Evolutionary conservation across 1,284 basidiomycete species (phyloP).

Genomic region (Stygiomarasmius scandens): DNA sequence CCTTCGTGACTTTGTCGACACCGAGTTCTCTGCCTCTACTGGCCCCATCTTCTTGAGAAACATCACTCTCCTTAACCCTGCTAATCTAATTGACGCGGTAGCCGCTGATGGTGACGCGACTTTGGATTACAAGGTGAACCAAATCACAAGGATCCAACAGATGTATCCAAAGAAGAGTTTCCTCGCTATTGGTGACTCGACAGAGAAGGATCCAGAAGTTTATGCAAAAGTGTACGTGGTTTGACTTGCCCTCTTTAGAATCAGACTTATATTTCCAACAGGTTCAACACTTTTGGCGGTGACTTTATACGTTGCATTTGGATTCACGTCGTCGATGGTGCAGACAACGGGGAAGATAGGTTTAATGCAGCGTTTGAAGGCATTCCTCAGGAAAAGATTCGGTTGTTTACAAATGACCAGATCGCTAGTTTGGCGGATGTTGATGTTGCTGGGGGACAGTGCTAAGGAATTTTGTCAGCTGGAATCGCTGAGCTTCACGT

Average conservation of each 20-base stretch:
- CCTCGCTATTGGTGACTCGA: slow-evolving; percentile 16
- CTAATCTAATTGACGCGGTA: not conserved
- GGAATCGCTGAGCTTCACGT: too few relatives aligned
- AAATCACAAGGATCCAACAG: slow-evolving; percentile 7
- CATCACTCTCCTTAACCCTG: slow-evolving; percentile 37
- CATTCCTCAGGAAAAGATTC: slow-evolving; percentile 27
- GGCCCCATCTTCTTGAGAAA: slow-evolving; percentile 42
- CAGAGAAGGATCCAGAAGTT: slow-evolving; percentile 18
- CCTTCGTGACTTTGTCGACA: slow-evolving; percentile 39
- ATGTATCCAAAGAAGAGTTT: slow-evolving; percentile 18
- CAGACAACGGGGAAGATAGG: slow-evolving; percentile 32
- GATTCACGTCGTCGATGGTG: slow-evolving; percentile 32
- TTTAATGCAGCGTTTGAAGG: slow-evolving; percentile 34
- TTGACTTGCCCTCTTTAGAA: not conserved
- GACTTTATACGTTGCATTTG: slow-evolving; percentile 24
- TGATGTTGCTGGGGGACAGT: slow-evolving; percentile 33
- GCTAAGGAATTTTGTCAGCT: slow-evolving; percentile 17
- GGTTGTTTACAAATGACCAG: slow-evolving; percentile 31
- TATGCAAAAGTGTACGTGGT: slow-evolving; percentile 16
- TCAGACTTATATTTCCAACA: not conserved
- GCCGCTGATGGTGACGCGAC: slow-evolving; percentile 5
- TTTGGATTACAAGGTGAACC: slow-evolving; percentile 13
- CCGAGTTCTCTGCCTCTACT: slow-evolving; percentile 32
- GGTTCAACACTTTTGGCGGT: slow-evolving; percentile 4
- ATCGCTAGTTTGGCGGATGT: slow-evolving; percentile 30